Conservation (phyloP, 371 early-diverging fungal species). For the Mucor indicus region DNA sequence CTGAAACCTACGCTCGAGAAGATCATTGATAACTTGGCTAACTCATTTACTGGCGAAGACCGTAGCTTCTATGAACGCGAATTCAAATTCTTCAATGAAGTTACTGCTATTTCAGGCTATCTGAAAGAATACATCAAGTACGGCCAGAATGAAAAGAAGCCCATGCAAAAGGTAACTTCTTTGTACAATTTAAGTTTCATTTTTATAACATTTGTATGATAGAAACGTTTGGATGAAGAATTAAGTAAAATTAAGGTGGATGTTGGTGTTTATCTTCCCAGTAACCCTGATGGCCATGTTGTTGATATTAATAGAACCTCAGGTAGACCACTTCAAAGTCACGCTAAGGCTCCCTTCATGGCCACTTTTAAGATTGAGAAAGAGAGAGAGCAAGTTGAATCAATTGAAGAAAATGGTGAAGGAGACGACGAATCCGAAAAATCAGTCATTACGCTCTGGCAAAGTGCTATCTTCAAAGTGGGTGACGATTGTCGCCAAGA, state of each 20-base stretch:
- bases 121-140: constrained; percentile 94
- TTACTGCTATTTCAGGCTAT: constrained; percentile 96
- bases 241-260: constrained; percentile 92
- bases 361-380: constrained; percentile 94
- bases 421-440: constrained; percentile 21
- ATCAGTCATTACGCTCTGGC: constrained; percentile 38
- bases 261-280: constrained; percentile 97
- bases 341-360: constrained; percentile 99
- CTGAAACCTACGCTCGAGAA: constrained; percentile 87
- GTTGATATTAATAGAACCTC: constrained; percentile 94
- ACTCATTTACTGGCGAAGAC: constrained; percentile 79
- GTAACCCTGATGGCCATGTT: constrained; percentile 94
- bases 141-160: constrained; percentile 95
- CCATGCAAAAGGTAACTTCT: constrained; percentile 47
- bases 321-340: constrained; percentile 95
- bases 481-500: constrained; percentile 99
- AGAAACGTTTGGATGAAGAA: constrained; percentile 89
- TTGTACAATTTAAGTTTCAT: background rate
- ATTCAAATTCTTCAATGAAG: constrained; percentile 91
- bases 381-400: constrained; percentile 44
- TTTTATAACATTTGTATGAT: background rate
- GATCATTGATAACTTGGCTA: constrained; percentile 77
- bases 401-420: constrained; percentile 36
- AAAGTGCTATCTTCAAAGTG: constrained; percentile 98
- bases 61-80: constrained; percentile 93